phyloP scores from a whole-genome alignment of 2,329 filamentous ascomycete species.

The Geosmithia flava region DNA sequence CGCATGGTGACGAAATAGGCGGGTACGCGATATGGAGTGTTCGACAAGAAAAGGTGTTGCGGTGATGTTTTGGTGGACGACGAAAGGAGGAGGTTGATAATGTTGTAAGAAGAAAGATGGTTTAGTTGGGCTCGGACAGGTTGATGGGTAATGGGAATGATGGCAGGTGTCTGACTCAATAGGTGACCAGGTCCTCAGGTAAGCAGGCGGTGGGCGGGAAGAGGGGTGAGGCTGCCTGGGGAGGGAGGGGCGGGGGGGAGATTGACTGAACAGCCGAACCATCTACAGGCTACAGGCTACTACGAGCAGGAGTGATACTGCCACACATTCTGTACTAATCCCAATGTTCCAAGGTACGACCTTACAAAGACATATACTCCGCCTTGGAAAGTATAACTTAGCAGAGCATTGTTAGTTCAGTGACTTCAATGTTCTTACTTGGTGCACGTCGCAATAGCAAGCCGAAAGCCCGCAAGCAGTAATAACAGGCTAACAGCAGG shows the following conservation, averaged over 20 bases:
- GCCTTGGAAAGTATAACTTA: too few species aligned
- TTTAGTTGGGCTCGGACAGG: background rate
- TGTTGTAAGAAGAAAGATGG: slow-evolving; percentile 3
- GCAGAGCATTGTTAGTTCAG: too few species aligned
- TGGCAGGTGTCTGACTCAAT: background rate
- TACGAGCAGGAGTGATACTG: too few species aligned
- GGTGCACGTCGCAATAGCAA: background rate
- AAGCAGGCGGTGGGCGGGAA: slow-evolving; percentile 1
- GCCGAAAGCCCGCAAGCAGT: background rate
- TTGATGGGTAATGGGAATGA: background rate
- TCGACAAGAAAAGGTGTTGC: background rate
- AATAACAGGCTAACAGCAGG: background rate
- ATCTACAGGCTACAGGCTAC: too few species aligned
- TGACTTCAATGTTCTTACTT: too few species aligned
- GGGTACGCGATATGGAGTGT: slow-evolving; percentile 4
- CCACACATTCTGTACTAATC: too few species aligned
- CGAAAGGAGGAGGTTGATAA: background rate
- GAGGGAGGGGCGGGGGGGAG: background rate
- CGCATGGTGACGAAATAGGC: slow-evolving; percentile 56
- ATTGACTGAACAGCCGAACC: too few species aligned
- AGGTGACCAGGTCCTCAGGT: background rate
- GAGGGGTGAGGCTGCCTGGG: background rate
- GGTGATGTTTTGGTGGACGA: background rate
- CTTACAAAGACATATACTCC: too few species aligned
- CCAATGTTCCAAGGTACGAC: too few species aligned